phyloP scores from a whole-genome alignment of 176 grass and related monocot genomes.

The Pharus latifolius region DNA sequence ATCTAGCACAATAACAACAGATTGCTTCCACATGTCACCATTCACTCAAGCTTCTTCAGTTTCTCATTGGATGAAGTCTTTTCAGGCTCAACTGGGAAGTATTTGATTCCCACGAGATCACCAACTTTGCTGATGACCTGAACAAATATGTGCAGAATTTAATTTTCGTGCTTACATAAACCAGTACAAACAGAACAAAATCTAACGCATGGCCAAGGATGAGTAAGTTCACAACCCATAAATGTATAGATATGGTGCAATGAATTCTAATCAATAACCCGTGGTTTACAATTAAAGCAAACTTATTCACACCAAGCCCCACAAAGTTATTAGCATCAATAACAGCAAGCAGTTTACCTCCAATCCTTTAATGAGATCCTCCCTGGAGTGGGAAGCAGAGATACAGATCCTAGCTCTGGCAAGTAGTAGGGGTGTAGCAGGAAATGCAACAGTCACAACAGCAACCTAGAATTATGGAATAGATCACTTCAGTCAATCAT shows the following conservation, averaged over 20 bases:
- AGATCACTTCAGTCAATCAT: neutral
- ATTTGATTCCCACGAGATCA: constrained; percentile 91
- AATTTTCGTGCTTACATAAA: neutral
- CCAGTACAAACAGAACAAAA: neutral
- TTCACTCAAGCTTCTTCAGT: constrained; percentile 69
- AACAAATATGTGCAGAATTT: constrained; percentile 8
- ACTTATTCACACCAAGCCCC: neutral
- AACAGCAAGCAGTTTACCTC: constrained; percentile 44
- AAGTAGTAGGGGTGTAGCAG: constrained; percentile 80
- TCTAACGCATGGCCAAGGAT: neutral
- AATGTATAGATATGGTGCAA: neutral
- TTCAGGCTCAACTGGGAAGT: constrained; percentile 74
- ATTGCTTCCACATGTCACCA: neutral
- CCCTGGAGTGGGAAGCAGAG: constrained; percentile 77
- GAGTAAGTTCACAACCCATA: neutral
- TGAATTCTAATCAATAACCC: neutral
- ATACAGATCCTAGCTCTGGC: constrained; percentile 95
- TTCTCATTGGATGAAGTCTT: constrained; percentile 29
- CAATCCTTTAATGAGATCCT: constrained; percentile 87
- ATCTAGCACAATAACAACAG: constrained; percentile 21
- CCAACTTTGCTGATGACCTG: constrained; percentile 98
- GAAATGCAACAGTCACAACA: constrained; percentile 90
- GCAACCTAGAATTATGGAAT: constrained; percentile 59
- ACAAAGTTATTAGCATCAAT: constrained; percentile 6
- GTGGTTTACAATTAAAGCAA: neutral